Evolutionary conservation across 768 basidiomycete species (phyloP), one percentile per base, ranked within the genome.

Genomic region (Podaxis rugospora): DNA sequence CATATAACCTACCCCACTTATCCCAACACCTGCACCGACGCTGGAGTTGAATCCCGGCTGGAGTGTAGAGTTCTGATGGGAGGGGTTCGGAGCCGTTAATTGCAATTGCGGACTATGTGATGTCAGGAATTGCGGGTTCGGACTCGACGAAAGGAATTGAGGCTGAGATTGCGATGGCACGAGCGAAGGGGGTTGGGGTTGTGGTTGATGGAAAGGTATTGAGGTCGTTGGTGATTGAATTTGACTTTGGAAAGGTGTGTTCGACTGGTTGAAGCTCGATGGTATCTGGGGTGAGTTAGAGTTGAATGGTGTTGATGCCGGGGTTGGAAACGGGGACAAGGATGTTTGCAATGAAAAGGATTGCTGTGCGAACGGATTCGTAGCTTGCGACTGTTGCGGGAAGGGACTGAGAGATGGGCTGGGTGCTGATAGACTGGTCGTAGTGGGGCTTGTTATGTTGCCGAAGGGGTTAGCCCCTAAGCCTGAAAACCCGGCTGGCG

Each of bases 91-190:
- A 3, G 42, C 47, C 21, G 51, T 60, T 23, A 51, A 35, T 25
- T 71, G 72, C 4, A 66, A 66, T 62, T 77, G 75, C 9, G 76
- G 75, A 59, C 73, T 78, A 51, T 74, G 74, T 9, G 74, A 73
- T 14, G 57, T 14, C 32, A 66, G 66, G 51, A 73, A 70, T 37
- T 74, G 73, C 28, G 44, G 11, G 25, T 55, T 55, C 3, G 77
- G 23, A 23, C 23, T 23, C 23, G 23, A 23, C 23, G 23, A 23
- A 23, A 23, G 23, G 63, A 73, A 78, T 21, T 72, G 70, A 5
- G 65, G 60, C 53, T 74, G 75, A 1, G 61, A 62, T 54, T 72
- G 74, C 21, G 66, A 60, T 51, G 69, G 71, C 9, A n/a, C 5
- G 18, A 71, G 51, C 7, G 58, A 42, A 11, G 65, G 62, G 27